Evolutionary conservation across 768 basidiomycete genomes (phyloP).

Genomic region (Gymnopilus dilepis): DNA sequence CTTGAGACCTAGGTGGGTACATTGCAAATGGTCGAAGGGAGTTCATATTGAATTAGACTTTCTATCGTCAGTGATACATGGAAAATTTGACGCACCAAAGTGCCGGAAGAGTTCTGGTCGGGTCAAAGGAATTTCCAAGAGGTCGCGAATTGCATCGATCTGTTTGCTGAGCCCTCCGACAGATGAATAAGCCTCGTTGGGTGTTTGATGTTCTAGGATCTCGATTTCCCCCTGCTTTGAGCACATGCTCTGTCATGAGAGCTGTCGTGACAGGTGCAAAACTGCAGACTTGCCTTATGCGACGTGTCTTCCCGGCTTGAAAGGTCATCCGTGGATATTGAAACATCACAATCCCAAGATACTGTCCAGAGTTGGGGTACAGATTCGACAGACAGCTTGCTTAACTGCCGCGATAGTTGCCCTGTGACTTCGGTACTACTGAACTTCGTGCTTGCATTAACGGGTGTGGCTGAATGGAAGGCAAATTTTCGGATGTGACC

Average conservation of each 20-base stretch:
- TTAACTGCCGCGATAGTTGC: constrained; percentile 46
- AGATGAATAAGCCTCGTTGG: constrained; percentile 69
- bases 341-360: constrained; percentile 71
- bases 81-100: constrained; percentile 31
- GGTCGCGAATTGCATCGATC: constrained; percentile 72
- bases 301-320: constrained; percentile 25
- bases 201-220: constrained; percentile 45
- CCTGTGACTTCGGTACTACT: constrained; percentile 26
- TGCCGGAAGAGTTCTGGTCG: constrained; percentile 39
- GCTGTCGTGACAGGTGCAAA: constrained; percentile 5
- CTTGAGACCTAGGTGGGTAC: constrained; percentile 64
- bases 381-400: constrained; percentile 49
- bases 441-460: constrained; percentile 17
- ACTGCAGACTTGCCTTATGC: constrained; percentile 40
- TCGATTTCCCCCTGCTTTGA: constrained; percentile 50
- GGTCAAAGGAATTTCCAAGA: constrained; percentile 40
- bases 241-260: constrained; percentile 23
- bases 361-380: constrained; percentile 58
- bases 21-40: constrained; percentile 8
- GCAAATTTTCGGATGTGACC: constrained; percentile 60
- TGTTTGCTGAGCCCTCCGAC: constrained; percentile 91
- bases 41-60: constrained; percentile 10
- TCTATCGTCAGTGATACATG: not conserved
- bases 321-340: constrained; percentile 41
- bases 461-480: constrained; percentile 50